Evolutionary conservation across 2,329 filamentous ascomycete genomes (phyloP).

Genomic region (Thelonectria olida): DNA sequence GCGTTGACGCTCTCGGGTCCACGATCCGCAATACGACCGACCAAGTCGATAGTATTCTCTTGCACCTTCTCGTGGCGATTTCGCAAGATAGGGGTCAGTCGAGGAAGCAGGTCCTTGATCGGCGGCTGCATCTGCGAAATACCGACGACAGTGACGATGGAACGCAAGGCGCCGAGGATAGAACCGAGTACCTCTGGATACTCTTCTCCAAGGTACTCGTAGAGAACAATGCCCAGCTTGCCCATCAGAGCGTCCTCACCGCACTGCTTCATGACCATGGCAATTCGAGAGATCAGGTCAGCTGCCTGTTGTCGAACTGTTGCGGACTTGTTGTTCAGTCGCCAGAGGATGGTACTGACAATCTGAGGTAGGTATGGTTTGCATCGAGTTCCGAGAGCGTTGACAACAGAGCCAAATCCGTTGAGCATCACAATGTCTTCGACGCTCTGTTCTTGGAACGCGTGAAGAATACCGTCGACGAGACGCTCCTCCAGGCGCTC

Average conservation of each 20-base stretch:
- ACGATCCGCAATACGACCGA: slow-evolving; percentile 96
- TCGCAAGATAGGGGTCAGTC: slow-evolving; percentile 95
- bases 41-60: slow-evolving; percentile 97
- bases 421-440: slow-evolving; percentile 97
- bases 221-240: slow-evolving; percentile 92
- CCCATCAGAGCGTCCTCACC: slow-evolving; percentile 96
- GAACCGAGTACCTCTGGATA: slow-evolving; percentile 98
- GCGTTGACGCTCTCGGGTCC: slow-evolving; percentile 97
- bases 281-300: slow-evolving; percentile 94
- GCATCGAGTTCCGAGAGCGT: slow-evolving; percentile 90
- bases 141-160: slow-evolving; percentile 96
- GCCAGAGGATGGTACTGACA: slow-evolving; percentile 94
- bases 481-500: slow-evolving; percentile 92
- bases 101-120: slow-evolving; percentile 93
- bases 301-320: slow-evolving; percentile 97
- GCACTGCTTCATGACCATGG: slow-evolving; percentile 99
- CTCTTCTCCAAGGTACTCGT: slow-evolving; percentile 98
- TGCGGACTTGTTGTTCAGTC: slow-evolving; percentile 96
- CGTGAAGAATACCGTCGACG: slow-evolving; percentile 93
- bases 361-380: slow-evolving; percentile 98
- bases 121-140: slow-evolving; percentile 98
- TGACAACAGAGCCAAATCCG: slow-evolving; percentile 97
- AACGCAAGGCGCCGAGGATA: slow-evolving; percentile 92
- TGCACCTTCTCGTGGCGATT: slow-evolving; percentile 99
- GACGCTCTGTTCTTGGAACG: slow-evolving; percentile 97